A percentile compares a stretch with the other conserved stretches of the same genome.
These are phyloP conservation scores for Arthrinium puccinioides DNA, from an alignment of 2,329 filamentous ascomycete genomes.

Conservation along the genomic window DNA sequence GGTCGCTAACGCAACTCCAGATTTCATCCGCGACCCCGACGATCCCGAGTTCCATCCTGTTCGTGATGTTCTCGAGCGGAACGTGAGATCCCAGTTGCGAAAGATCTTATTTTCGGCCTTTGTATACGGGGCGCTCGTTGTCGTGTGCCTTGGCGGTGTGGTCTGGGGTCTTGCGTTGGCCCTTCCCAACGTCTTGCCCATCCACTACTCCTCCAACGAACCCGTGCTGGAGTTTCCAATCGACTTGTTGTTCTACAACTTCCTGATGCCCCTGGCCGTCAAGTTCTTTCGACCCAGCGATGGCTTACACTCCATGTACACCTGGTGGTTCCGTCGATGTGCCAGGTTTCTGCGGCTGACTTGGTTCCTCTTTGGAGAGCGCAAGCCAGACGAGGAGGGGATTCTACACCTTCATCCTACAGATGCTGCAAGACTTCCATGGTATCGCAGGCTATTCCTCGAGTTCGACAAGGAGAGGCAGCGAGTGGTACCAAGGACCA, in stretches of 20 bases:
- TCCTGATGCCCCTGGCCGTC: conserved; percentile 82
- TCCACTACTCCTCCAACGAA: conserved; percentile 89
- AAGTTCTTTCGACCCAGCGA: conserved; percentile 80
- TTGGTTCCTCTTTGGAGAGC: conserved; percentile 87
- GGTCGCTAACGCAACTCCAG: conserved; percentile 28
- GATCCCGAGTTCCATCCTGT: conserved; percentile 98
- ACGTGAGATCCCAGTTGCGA: conserved; percentile 82
- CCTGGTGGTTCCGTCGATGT: conserved; percentile 92
- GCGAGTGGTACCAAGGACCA: conserved; percentile 42
- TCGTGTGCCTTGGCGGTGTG: conserved; percentile 88
- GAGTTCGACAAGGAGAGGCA: conserved; percentile 32
- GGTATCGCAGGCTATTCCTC: conserved; percentile 38
- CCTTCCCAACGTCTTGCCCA: conserved; percentile 69
- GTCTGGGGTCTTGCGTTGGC: conserved; percentile 79
- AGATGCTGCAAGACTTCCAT: conserved; percentile 25
- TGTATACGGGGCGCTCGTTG: conserved; percentile 88
- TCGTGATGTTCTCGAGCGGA: conserved; percentile 89
- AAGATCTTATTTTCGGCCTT: conserved; percentile 96
- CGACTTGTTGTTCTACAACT: conserved; percentile 94
- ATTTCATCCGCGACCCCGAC: conserved; percentile 96
- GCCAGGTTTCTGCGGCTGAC: conserved; percentile 74
- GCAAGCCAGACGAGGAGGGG: conserved; percentile 75
- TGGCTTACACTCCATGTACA: conserved; percentile 76
- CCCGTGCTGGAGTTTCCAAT: conserved; percentile 91
- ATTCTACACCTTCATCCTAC: conserved; percentile 39